A percentile compares a stretch with the other conserved stretches of the same genome.
Evolutionary conservation across 2,329 filamentous ascomycete genomes (phyloP).

Genomic region (Eutypa lata): DNA sequence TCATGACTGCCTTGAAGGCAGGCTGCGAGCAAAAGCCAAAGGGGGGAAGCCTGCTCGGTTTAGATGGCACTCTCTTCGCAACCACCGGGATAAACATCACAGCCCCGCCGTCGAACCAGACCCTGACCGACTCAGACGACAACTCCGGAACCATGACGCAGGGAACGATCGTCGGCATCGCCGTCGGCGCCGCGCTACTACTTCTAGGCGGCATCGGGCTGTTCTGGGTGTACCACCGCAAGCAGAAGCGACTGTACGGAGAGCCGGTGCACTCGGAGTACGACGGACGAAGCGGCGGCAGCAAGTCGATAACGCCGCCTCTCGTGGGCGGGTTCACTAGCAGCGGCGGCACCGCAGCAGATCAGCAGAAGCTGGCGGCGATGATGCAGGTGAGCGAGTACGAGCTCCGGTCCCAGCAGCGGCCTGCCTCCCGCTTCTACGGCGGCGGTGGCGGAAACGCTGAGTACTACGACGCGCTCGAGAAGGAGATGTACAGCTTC

Average conservation of each 20-base stretch:
- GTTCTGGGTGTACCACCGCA: constrained; percentile 46
- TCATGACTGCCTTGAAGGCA: constrained; percentile 44
- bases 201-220: constrained; percentile 41
- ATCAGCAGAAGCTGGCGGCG: constrained; percentile 7
- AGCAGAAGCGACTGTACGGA: constrained; percentile 33
- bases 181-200: constrained; percentile 41
- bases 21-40: constrained; percentile 45
- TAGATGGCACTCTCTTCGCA: constrained; percentile 43
- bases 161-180: constrained; percentile 53
- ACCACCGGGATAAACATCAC: constrained; percentile 37
- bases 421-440: not conserved
- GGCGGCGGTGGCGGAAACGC: constrained; percentile 25
- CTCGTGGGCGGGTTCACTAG: constrained; percentile 9
- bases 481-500: constrained; percentile 21
- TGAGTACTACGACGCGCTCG: constrained; percentile 39
- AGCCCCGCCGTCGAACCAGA: constrained; percentile 21
- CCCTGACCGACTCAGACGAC: constrained; percentile 18
- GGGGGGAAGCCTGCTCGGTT: constrained; percentile 33
- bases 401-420: constrained; percentile 23
- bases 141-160: constrained; percentile 36
- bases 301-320: constrained; percentile 22
- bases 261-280: constrained; percentile 22
- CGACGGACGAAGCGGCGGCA: constrained; percentile 16
- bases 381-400: constrained; percentile 18
- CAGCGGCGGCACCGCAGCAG: not conserved